These are phyloP conservation scores for Hanseniaspora sp. DNA, from an alignment of 1,139 yeast genomes.

Conservation along the genomic window DNA sequence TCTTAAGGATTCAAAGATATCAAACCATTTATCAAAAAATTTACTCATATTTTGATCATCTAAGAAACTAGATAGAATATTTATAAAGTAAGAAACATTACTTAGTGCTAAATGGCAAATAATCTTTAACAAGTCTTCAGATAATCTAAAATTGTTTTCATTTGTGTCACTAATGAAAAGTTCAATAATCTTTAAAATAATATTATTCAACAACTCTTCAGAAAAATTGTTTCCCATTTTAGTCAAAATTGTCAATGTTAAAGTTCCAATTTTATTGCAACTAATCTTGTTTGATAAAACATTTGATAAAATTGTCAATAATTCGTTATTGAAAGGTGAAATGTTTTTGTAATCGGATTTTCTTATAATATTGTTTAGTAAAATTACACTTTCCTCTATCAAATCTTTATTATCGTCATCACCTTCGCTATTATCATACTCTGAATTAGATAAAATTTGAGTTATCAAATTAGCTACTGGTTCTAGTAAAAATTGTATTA, in stretches of 20 bases:
- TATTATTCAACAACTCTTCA: slow-evolving; percentile 35
- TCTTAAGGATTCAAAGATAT: slow-evolving; percentile 65
- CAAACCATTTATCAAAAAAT: slow-evolving; percentile 68
- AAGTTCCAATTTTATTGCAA: slow-evolving; percentile 62
- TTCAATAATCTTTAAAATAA: slow-evolving; percentile 50
- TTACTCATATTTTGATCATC: slow-evolving; percentile 25
- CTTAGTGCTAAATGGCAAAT: slow-evolving; percentile 59
- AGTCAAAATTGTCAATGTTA: slow-evolving; percentile 51
- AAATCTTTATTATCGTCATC: slow-evolving; percentile 77
- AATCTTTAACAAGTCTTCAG: slow-evolving; percentile 66
- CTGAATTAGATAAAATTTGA: neutral
- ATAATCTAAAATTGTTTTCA: slow-evolving; percentile 59
- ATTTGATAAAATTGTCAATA: slow-evolving; percentile 54
- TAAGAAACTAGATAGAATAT: slow-evolving; percentile 34
- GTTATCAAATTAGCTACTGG: slow-evolving; percentile 44
- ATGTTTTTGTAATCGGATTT: slow-evolving; percentile 40
- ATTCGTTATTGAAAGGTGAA: slow-evolving; percentile 37
- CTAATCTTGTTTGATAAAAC: slow-evolving; percentile 65
- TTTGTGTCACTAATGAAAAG: slow-evolving; percentile 62
- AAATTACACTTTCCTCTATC: slow-evolving; percentile 68
- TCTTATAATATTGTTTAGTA: slow-evolving; percentile 46
- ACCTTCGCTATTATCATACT: slow-evolving; percentile 32
- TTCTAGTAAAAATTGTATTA: slow-evolving; percentile 40
- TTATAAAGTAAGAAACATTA: slow-evolving; percentile 51
- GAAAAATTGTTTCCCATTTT: slow-evolving; percentile 35